Evolutionary conservation across 2,329 filamentous ascomycete genomes (phyloP).

Genomic region (Botrytis deweyae): DNA sequence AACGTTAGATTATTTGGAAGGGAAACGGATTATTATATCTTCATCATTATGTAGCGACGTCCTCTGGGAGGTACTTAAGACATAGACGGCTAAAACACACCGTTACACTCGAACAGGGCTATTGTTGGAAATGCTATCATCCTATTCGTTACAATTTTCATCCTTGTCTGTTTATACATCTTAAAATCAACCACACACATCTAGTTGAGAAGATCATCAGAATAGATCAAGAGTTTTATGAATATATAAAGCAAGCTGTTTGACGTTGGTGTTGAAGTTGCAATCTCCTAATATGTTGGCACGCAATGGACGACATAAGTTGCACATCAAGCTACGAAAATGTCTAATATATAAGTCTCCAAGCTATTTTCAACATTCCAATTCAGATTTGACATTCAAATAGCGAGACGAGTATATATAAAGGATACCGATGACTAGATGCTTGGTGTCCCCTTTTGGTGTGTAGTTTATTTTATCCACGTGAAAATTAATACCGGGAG

Average conservation of each 20-base stretch:
- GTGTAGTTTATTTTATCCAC: not conserved
- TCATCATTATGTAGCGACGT: not conserved
- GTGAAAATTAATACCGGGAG: not conserved
- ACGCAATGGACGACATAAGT: not conserved
- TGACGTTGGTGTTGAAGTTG: not conserved
- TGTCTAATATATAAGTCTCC: not conserved
- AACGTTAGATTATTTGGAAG: not conserved
- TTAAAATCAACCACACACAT: not conserved
- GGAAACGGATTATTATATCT: not conserved
- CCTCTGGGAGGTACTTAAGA: not conserved
- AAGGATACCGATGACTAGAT: not conserved
- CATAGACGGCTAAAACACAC: not conserved
- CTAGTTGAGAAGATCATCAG: not conserved
- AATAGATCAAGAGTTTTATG: not conserved
- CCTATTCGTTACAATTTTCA: not conserved
- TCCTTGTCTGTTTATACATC: constrained; percentile 6
- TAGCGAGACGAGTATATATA: not conserved
- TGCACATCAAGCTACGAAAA: not conserved
- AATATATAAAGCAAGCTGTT: not conserved
- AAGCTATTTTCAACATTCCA: not conserved
- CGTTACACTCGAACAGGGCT: constrained; percentile 4
- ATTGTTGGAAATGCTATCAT: not conserved
- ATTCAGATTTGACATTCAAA: not conserved
- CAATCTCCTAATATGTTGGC: not conserved
- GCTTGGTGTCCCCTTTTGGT: not conserved